Evolutionary conservation across 2,329 filamentous ascomycete genomes (phyloP).

Genomic region (Stagonosporopsis tanaceti): DNA sequence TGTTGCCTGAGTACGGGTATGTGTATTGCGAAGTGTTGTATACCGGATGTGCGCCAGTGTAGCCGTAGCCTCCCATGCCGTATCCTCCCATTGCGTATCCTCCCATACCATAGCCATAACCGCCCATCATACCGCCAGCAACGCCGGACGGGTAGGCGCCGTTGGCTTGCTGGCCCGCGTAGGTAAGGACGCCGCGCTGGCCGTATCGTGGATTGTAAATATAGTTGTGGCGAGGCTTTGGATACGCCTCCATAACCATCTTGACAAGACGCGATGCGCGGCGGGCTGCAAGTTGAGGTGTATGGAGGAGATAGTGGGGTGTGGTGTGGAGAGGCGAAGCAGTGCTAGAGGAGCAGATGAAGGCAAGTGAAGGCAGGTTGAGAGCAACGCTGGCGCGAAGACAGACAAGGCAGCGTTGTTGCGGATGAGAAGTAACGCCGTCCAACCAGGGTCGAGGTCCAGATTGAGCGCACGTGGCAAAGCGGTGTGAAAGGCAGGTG

Average conservation of each 20-base stretch:
- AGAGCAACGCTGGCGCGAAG: neutral
- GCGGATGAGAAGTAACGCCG: constrained; percentile 4
- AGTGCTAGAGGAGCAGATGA: constrained; percentile 8
- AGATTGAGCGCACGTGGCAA: constrained; percentile 16
- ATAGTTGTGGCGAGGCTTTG: constrained; percentile 45
- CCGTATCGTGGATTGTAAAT: constrained; percentile 41
- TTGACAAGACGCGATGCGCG: neutral
- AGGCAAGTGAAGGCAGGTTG: constrained; percentile 24
- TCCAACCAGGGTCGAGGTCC: constrained; percentile 1
- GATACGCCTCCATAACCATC: constrained; percentile 31
- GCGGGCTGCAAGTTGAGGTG: neutral
- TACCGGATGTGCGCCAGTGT: constrained; percentile 26
- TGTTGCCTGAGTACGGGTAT: constrained; percentile 27
- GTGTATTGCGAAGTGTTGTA: constrained; percentile 19
- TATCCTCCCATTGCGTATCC: constrained; percentile 16
- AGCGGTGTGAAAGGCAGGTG: constrained; percentile 24
- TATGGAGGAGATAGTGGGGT: neutral
- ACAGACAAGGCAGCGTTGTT: constrained; percentile 12
- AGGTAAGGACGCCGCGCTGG: constrained; percentile 38
- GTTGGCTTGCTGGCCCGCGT: constrained; percentile 39
- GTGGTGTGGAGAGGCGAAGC: neutral
- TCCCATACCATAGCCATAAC: constrained; percentile 23
- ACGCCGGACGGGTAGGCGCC: constrained; percentile 36
- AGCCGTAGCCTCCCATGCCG: neutral
- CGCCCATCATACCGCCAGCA: constrained; percentile 23